Evolutionary conservation across 805 yeast species (phyloP).

Genomic region (Phaffomyces thermotolerans): DNA sequence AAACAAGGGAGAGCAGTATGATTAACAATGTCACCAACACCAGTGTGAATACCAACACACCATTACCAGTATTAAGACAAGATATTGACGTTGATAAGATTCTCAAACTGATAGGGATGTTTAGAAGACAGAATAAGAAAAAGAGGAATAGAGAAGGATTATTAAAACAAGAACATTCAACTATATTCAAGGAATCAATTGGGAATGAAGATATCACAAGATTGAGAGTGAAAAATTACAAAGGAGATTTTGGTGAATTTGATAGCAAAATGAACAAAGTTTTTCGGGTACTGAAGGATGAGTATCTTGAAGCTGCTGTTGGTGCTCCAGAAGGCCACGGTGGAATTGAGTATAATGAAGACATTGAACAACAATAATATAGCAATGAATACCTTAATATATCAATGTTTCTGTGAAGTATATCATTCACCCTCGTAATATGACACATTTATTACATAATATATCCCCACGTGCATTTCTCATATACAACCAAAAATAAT

Average conservation of each 20-base stretch:
- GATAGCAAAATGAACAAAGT: conserved; percentile 11
- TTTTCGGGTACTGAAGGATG: too few species aligned
- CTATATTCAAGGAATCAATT: conserved; percentile 8
- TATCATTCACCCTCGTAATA: too few species aligned
- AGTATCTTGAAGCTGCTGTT: too few species aligned
- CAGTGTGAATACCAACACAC: neutral
- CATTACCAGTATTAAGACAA: conserved; percentile 13
- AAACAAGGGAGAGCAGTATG: neutral
- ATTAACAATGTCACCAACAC: neutral
- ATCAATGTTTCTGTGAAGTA: too few species aligned
- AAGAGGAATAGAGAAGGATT: conserved; percentile 15
- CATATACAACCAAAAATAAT: too few species aligned
- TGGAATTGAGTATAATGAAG: too few species aligned
- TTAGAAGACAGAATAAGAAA: conserved; percentile 7
- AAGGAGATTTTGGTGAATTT: conserved; percentile 23
- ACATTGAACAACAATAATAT: too few species aligned
- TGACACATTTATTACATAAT: too few species aligned
- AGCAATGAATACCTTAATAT: too few species aligned
- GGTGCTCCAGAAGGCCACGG: too few species aligned
- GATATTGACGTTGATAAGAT: conserved; percentile 22
- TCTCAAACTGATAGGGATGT: conserved; percentile 9
- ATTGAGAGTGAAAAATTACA: conserved; percentile 21
- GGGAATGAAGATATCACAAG: conserved; percentile 15
- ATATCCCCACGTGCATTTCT: neutral
- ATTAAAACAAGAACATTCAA: conserved; percentile 12